Evolutionary conservation across 2,329 filamentous ascomycete genomes (phyloP), one percentile per base, ranked within the genome.

Genomic region (Sporothrix brasiliensis): DNA sequence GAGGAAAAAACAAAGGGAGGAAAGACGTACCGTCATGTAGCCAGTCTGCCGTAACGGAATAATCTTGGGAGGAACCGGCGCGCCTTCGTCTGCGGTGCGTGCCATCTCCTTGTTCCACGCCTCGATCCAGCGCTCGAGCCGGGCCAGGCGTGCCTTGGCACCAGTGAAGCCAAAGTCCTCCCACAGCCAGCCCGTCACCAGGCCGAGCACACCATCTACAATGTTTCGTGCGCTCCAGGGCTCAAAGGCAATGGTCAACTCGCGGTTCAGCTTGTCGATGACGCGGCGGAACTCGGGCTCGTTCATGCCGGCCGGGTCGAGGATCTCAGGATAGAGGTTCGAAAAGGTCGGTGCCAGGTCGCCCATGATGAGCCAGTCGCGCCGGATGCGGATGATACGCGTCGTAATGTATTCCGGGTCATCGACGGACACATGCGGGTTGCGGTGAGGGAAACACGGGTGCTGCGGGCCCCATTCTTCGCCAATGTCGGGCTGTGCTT

Each of bases 321-420:
- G 84, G 71, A 99, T 97, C 78, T 99, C 95, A 0, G 95, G 95
- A 76, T 99, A 99, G 2, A 97, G 84, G 76, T 98, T 97, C 19
- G 92, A 95, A 78, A 96, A 98, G 0, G 94, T 93, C 0, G 95
- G 95, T 1, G 94, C 94, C 39, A 97, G 83, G 79, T 99, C 95
- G 49, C 94, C 95, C 72, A 90, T 87, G 41, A 94, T 80, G 81
- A 98, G 90, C 92, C 94, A 99, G 80, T 99, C 95, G 54, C 95
- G 87, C 71, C 90, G 89, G 73, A 99, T 91, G 19, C 95, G 90
- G 76, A 99, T 97, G 74, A 99, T 92, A 70, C 94, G 90, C 1
- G 95, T 99, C 7, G 85, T 88, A 60, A 85, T 80, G 77, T 92
- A 92, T 74, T 96, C 88, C 16, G 87, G 84, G 9, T 92, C 96